Base-by-base conservation (phyloP, 257 asterid species). In the Ocimum tenuiflorum region DNA sequence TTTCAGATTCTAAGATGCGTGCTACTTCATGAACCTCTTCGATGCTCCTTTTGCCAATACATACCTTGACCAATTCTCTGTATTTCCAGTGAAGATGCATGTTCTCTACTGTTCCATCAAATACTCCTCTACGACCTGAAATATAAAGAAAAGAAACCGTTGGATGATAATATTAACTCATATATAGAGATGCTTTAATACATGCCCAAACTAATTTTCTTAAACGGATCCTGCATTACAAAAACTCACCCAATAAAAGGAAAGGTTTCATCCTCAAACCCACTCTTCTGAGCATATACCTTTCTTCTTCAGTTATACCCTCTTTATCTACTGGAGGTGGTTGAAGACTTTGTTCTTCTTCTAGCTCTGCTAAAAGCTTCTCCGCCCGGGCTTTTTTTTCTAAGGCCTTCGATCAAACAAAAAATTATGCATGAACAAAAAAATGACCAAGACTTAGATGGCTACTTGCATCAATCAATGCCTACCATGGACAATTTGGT, bases 41-140 rank as follows among this genome's bases (percentile, higher is more conserved):
- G 42, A 80, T 78, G 78, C 75, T 78, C 78, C 82, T 88, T 60
- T 74, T 64, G 45, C 95, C 95, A 22, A 82, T 67, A 70, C 95
- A 79, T 68, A 94, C 86, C 85, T 94, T 94, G 74, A 94, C 97
- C 75, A 94, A 76, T 66, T 94, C 99, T 79, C 99, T 82, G 79
- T 94, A 94, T 78, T 94, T 94, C 99, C 97, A 90, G 77, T 94
- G 99, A 65, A 94, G 84, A 81, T 94, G 96, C 99, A 94, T 94
- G 84, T 90, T 94, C 73, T 94, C 99, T 39, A 94, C 63, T 39
- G 99, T 94, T 71, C 99, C 99, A 81, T 85, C 95, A 77, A 94
- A 94, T 50, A 94, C 95, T 65, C 96, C 97, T 79, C 97, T 86
- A 52, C 97, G 84, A 50, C 99, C 96, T 94, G 82, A 69, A 71